Conservation (phyloP, 129 eudicot species). For the Smallanthus sonchifolius region DNA sequence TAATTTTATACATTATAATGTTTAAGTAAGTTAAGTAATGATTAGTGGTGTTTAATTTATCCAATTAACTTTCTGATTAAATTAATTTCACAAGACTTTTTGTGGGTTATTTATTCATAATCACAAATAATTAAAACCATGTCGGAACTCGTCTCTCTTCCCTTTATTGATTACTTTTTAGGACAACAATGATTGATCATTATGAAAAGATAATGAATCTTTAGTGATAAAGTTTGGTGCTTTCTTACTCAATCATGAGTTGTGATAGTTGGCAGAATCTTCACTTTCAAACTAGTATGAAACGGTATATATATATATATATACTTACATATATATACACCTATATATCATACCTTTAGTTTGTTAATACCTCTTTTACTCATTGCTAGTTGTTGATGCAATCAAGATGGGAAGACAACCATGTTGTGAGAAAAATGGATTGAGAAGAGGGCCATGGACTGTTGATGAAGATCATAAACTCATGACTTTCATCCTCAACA, state of each 20-base stretch:
- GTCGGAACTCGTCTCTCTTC: constrained; percentile 7
- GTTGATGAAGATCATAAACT: constrained; percentile 80
- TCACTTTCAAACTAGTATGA: constrained; percentile 36
- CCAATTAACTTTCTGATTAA: neutral
- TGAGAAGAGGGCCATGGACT: constrained; percentile 91
- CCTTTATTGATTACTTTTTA: constrained; percentile 30
- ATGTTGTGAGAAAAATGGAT: constrained; percentile 73
- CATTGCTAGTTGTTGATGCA: constrained; percentile 5
- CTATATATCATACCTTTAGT: neutral
- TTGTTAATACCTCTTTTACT: neutral
- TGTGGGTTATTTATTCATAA: constrained; percentile 16
- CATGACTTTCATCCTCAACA: constrained; percentile 71
- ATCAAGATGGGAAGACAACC: constrained; percentile 80
- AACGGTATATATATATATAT: neutral
- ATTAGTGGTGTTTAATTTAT: neutral
- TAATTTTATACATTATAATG: neutral
- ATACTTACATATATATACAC: neutral
- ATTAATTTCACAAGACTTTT: neutral
- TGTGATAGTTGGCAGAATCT: constrained; percentile 72
- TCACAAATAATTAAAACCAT: constrained; percentile 15
- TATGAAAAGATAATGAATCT: constrained; percentile 32
- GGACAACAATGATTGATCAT: constrained; percentile 37
- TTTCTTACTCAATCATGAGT: constrained; percentile 59
- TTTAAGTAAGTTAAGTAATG: neutral
- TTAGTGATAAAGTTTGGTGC: constrained; percentile 44